A percentile compares a stretch with the other conserved stretches of the same genome.
These are phyloP conservation scores for Starmerella vitae DNA, from an alignment of 805 yeast genomes.

Conservation along the genomic window DNA sequence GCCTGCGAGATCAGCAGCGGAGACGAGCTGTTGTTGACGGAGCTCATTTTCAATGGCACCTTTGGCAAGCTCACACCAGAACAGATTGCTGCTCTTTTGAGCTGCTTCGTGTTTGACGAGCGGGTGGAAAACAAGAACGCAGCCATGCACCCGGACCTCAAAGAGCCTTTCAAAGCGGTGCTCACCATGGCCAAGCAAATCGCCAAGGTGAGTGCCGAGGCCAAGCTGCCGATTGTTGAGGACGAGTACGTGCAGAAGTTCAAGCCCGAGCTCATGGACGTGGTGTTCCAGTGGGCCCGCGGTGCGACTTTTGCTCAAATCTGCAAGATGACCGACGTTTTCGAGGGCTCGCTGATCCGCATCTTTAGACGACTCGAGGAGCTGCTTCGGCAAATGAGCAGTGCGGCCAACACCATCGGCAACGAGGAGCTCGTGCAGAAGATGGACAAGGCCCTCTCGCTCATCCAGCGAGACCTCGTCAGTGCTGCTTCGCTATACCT, in stretches of 20 bases:
- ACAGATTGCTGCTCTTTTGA: constrained; percentile 80
- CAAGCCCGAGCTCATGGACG: constrained; percentile 92
- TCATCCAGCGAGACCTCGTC: constrained; percentile 91
- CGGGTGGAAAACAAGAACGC: constrained; percentile 68
- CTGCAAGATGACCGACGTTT: constrained; percentile 97
- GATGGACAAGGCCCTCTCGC: constrained; percentile 71
- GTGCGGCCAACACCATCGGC: constrained; percentile 90
- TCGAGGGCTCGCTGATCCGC: constrained; percentile 91
- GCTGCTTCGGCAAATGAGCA: constrained; percentile 73
- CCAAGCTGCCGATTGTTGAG: constrained; percentile 79
- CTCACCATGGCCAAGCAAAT: constrained; percentile 84
- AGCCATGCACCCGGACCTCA: constrained; percentile 70
- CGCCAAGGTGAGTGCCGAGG: constrained; percentile 79
- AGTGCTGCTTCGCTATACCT: constrained; percentile 89
- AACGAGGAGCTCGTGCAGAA: constrained; percentile 72
- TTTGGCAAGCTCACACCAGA: constrained; percentile 79
- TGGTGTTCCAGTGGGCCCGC: constrained; percentile 90
- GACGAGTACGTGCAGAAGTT: constrained; percentile 86
- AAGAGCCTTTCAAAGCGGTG: constrained; percentile 81
- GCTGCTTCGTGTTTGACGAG: constrained; percentile 96
- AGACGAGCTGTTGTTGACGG: constrained; percentile 88
- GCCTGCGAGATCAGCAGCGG: constrained; percentile 57
- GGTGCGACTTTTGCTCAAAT: constrained; percentile 94
- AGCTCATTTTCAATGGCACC: constrained; percentile 86
- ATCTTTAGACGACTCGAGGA: constrained; percentile 92